Percentiles rank a stretch among this genome's conserved stretches.
Conservation (phyloP, 495 filamentous ascomycete species). For the Aspergillus haitiensis region DNA sequence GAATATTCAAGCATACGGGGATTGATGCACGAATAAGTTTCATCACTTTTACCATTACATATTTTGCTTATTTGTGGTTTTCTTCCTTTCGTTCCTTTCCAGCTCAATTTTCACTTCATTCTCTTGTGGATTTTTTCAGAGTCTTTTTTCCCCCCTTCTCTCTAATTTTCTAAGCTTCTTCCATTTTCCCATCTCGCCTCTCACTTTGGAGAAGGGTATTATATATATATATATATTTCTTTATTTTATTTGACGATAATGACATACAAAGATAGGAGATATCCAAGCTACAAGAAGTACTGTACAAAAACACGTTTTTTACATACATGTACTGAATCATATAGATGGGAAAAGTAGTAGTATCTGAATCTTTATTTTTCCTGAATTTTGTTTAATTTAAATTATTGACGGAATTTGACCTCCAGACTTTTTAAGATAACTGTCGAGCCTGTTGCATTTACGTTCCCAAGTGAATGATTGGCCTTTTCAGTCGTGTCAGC, state of each 20-base stretch:
- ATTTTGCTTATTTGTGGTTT: background rate
- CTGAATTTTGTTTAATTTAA: too few relatives aligned
- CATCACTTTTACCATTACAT: conserved; percentile 9
- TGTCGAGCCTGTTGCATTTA: too few relatives aligned
- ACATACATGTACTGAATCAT: too few relatives aligned
- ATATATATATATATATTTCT: background rate
- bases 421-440: too few relatives aligned
- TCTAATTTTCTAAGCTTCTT: conserved; percentile 10
- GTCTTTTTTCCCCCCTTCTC: conserved; percentile 10
- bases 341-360: too few relatives aligned
- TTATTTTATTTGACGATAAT: conserved; percentile 8
- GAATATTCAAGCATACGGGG: conserved; percentile 32
- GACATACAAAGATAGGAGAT: conserved; percentile 1
- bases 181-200: conserved; percentile 2
- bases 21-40: conserved; percentile 28
- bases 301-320: too few relatives aligned
- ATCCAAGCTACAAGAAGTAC: too few relatives aligned
- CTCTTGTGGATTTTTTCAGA: background rate
- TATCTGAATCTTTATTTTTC: too few relatives aligned
- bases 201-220: background rate
- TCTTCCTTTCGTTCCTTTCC: background rate
- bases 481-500: too few relatives aligned
- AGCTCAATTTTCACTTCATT: background rate
- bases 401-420: too few relatives aligned
- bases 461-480: too few relatives aligned